These are phyloP conservation scores for Fusarium newnesense DNA, from an alignment of 2,329 filamentous ascomycete genomes.

Conservation along the genomic window DNA sequence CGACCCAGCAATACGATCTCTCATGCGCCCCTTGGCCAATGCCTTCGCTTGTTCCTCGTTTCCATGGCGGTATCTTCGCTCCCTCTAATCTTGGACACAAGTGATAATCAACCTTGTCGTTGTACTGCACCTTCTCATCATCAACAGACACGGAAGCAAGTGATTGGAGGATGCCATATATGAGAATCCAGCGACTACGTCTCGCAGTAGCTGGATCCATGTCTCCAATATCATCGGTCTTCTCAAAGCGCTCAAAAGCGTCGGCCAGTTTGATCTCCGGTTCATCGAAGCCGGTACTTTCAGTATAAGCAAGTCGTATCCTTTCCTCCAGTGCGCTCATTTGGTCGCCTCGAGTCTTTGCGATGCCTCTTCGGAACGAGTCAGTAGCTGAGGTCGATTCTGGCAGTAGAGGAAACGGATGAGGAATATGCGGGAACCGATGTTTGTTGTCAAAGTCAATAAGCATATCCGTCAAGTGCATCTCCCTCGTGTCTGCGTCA, in stretches of 20 bases:
- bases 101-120: slow-evolving; percentile 65
- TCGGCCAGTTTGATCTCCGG: slow-evolving; percentile 67
- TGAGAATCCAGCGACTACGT: slow-evolving; percentile 68
- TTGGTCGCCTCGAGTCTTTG: slow-evolving; percentile 35
- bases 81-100: slow-evolving; percentile 62
- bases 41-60: slow-evolving; percentile 31
- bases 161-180: slow-evolving; percentile 70
- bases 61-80: slow-evolving; percentile 63
- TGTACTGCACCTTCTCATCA: slow-evolving; percentile 62
- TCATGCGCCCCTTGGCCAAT: slow-evolving; percentile 57
- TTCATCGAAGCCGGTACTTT: slow-evolving; percentile 68
- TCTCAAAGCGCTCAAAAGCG: slow-evolving; percentile 66
- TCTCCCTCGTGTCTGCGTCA: slow-evolving; percentile 60
- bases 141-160: slow-evolving; percentile 69
- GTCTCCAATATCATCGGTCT: slow-evolving; percentile 60
- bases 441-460: slow-evolving; percentile 72
- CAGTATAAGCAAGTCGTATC: slow-evolving; percentile 66
- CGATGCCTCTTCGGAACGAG: slow-evolving; percentile 49
- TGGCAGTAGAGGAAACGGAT: slow-evolving; percentile 74
- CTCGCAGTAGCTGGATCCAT: slow-evolving; percentile 66
- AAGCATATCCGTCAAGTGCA: slow-evolving; percentile 75
- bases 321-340: slow-evolving; percentile 55
- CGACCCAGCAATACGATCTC: slow-evolving; percentile 64
- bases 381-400: slow-evolving; percentile 53
- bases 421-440: slow-evolving; percentile 72